Base-by-base conservation (phyloP, 2,329 filamentous ascomycete species). In the Aspergillus neotritici region DNA sequence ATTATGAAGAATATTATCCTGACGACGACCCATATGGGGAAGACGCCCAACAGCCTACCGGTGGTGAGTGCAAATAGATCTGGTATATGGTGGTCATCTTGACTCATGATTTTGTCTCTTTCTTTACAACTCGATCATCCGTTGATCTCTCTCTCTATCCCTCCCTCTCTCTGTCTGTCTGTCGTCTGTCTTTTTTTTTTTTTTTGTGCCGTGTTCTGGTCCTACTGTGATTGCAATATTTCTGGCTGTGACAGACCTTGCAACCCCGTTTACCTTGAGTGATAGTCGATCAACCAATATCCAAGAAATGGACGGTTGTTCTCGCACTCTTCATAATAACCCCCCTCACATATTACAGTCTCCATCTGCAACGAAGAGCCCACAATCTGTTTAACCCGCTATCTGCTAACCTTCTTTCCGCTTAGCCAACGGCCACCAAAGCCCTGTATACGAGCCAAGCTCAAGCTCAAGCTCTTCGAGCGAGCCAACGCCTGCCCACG, bases 1-100 rank as follows among this genome's bases (percentile, higher is more conserved):
- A 25, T 25, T 25, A 9, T 25, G 21, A 25, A 25, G 21, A 25
- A 8, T 8, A 25, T 5, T 8, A 25, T 25, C 7, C 7, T 8
- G 21, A 25, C 21, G 21, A 25, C 17, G 17, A 17, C 17, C 4
- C 17, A 25, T 8, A 25, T 25, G 21, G 9, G 21, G 6, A 25
- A 25, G 21, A 3, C 21, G 9, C 3, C 3, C 7, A 25, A 2
- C 6, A 25, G 21, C 4, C 21, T 17, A 17, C n/a, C 29, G 6
- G 40, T n/a, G 44, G 54, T 60, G 51, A 55, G 56, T 57, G 46
- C 37, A 57, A 48, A 43, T 56, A 48, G 48, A 42, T 58, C 12
- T 58, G 39, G 48, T 52, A 53, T 17, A 7, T 46, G 13, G 46
- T 59, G 13, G 48, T 49, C 11, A 2, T 57, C 16, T 40, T 55